Percentiles rank a stretch among this genome's conserved stretches.
These are phyloP conservation scores for Aspergillus tamarii DNA, from an alignment of 2,329 filamentous ascomycete genomes.

Conservation along the genomic window DNA sequence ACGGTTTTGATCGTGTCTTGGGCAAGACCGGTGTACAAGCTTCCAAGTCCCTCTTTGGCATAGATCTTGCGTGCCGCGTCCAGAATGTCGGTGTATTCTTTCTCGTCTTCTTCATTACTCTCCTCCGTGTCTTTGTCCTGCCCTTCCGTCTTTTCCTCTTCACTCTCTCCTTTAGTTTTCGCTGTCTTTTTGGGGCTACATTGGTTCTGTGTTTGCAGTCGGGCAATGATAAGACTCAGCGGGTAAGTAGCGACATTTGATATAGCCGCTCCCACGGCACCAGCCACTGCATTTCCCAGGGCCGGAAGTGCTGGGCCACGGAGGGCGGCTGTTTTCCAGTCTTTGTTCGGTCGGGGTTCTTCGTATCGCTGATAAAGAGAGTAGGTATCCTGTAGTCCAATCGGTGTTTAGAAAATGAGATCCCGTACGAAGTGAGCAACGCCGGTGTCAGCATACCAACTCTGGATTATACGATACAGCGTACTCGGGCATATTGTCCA, in stretches of 20 bases:
- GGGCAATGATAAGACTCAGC: constrained; percentile 77
- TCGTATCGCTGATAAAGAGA: constrained; percentile 49
- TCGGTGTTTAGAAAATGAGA: constrained; percentile 1
- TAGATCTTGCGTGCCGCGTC: constrained; percentile 75
- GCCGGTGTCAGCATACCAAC: constrained; percentile 10
- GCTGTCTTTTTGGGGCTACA: constrained; percentile 47
- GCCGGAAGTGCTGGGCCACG: constrained; percentile 63
- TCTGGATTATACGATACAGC: constrained; percentile 16
- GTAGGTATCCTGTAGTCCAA: constrained; percentile 41
- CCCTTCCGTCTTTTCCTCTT: constrained; percentile 41
- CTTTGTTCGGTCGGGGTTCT: constrained; percentile 30
- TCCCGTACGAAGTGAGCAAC: neutral
- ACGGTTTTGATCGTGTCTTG: constrained; percentile 69
- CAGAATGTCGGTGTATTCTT: constrained; percentile 65
- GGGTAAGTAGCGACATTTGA: constrained; percentile 81
- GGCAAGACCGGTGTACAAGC: constrained; percentile 70
- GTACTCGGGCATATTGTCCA: constrained; percentile 14
- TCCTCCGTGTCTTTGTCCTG: constrained; percentile 58
- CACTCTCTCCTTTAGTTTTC: constrained; percentile 52
- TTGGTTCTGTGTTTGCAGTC: constrained; percentile 72
- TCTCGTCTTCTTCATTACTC: constrained; percentile 29
- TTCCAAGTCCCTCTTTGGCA: constrained; percentile 69
- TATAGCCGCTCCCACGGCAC: constrained; percentile 75
- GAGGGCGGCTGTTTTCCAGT: constrained; percentile 37
- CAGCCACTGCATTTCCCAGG: constrained; percentile 79